A percentile compares a stretch with the other conserved stretches of the same genome.
Evolutionary conservation across 352 stramenopile genomes (phyloP).

Genomic region (Phytophthora fragariaefolia): DNA sequence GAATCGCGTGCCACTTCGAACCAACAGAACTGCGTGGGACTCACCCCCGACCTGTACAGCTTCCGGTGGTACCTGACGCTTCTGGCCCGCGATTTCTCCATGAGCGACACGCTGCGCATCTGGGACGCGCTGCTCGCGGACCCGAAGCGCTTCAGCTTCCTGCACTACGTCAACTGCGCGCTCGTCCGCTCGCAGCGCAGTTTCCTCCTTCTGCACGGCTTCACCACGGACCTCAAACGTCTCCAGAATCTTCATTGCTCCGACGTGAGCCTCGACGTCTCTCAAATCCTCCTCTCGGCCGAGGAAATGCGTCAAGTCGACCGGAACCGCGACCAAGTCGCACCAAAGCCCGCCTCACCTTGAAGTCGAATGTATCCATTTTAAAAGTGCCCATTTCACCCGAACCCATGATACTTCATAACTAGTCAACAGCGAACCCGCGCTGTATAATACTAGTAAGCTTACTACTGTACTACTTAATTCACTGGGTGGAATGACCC

Average conservation of each 20-base stretch:
- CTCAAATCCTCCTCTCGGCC: conserved; percentile 43
- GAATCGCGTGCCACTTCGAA: conserved; percentile 7
- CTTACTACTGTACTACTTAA: no score
- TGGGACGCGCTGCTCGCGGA: conserved; percentile 72
- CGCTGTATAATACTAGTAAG: no score
- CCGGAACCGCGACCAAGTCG: conserved; percentile 28
- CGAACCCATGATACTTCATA: not conserved
- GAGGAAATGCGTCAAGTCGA: conserved; percentile 61
- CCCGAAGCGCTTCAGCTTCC: conserved; percentile 68
- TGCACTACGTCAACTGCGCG: conserved; percentile 71
- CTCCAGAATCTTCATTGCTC: conserved; percentile 51
- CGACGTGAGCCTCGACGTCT: conserved; percentile 26
- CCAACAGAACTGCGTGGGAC: conserved; percentile 72
- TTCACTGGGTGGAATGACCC: conserved; percentile 12
- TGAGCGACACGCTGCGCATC: conserved; percentile 56
- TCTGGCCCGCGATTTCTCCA: conserved; percentile 64
- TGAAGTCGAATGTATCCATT: conserved; percentile 1
- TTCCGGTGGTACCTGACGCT: conserved; percentile 83
- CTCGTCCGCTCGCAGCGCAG: conserved; percentile 58
- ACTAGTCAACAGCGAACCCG: no score
- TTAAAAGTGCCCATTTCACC: not conserved
- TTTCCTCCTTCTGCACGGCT: conserved; percentile 46
- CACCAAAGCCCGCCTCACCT: no score
- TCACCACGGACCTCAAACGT: conserved; percentile 47
- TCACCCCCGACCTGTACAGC: conserved; percentile 70